Conservation (phyloP, 805 yeast species). For the Priceomyces melissophilus region DNA sequence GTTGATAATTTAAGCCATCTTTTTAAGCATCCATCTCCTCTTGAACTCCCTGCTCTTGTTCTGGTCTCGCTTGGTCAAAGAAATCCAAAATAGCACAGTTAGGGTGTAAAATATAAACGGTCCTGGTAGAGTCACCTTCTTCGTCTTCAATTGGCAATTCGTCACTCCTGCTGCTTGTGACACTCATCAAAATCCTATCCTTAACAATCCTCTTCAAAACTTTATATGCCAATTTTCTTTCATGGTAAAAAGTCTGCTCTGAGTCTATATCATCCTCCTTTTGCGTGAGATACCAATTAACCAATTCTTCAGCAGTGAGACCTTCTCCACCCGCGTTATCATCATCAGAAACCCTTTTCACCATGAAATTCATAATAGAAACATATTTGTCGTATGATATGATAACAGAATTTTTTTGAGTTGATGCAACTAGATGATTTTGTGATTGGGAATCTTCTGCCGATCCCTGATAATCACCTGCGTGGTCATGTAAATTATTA, state of each 20-base stretch:
- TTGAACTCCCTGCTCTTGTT: slow-evolving; percentile 10
- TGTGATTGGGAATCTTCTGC: slow-evolving; percentile 1
- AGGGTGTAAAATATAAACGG: slow-evolving; percentile 60
- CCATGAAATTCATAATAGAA: slow-evolving; percentile 75
- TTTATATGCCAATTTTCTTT: slow-evolving; percentile 68
- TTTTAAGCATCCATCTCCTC: neutral
- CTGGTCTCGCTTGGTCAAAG: slow-evolving; percentile 39
- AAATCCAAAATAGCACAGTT: slow-evolving; percentile 77
- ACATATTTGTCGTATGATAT: slow-evolving; percentile 86
- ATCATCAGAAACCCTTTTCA: slow-evolving; percentile 57
- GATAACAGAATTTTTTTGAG: slow-evolving; percentile 39
- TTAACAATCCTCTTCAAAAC: slow-evolving; percentile 80
- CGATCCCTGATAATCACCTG: neutral
- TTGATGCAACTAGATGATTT: slow-evolving; percentile 4
- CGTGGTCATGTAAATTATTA: neutral
- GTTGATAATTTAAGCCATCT: slow-evolving; percentile 1
- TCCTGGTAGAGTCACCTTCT: slow-evolving; percentile 19
- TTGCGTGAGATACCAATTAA: slow-evolving; percentile 77
- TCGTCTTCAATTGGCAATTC: slow-evolving; percentile 19
- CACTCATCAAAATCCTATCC: slow-evolving; percentile 74
- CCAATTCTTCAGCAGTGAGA: slow-evolving; percentile 61
- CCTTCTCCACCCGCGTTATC: slow-evolving; percentile 55
- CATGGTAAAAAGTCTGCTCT: slow-evolving; percentile 68
- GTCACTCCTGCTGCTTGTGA: slow-evolving; percentile 32
- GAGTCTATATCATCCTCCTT: slow-evolving; percentile 67